Conservation (phyloP, 257 asterid genomes). For the Solanum clarkiae region DNA sequence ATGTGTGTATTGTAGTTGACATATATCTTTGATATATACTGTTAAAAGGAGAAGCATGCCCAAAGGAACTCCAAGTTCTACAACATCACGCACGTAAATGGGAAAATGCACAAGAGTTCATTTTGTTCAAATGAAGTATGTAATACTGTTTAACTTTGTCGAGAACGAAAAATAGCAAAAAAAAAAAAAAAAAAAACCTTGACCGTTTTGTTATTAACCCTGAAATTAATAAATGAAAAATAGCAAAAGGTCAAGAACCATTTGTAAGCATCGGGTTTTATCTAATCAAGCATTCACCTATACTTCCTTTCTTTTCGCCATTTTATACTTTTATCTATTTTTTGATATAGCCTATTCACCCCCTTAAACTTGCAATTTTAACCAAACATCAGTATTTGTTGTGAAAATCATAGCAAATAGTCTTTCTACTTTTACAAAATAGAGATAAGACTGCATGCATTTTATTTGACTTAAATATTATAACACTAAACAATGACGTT, state of each 20-base stretch:
- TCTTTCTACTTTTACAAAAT: too few relatives aligned
- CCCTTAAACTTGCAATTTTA: too few relatives aligned
- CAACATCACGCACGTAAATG: background rate
- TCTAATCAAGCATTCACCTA: background rate
- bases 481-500: background rate
- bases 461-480: background rate
- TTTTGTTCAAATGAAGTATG: background rate
- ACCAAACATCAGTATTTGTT: background rate
- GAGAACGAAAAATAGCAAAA: background rate
- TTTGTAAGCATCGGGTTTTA: background rate
- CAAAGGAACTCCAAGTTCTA: background rate
- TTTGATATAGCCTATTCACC: background rate
- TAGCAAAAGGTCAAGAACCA: background rate
- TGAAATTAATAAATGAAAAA: background rate
- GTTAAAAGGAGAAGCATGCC: background rate
- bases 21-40: background rate
- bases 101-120: background rate
- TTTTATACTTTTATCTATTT: too few relatives aligned
- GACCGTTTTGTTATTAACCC: background rate
- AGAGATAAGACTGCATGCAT: too few relatives aligned
- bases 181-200: too few relatives aligned
- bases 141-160: background rate
- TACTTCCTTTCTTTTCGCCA: background rate
- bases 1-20: background rate
- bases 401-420: too few relatives aligned